Evolutionary conservation across 495 filamentous ascomycete genomes (phyloP), one percentile per base, ranked within the genome.

Genomic region (Geopyxis carbonaria): DNA sequence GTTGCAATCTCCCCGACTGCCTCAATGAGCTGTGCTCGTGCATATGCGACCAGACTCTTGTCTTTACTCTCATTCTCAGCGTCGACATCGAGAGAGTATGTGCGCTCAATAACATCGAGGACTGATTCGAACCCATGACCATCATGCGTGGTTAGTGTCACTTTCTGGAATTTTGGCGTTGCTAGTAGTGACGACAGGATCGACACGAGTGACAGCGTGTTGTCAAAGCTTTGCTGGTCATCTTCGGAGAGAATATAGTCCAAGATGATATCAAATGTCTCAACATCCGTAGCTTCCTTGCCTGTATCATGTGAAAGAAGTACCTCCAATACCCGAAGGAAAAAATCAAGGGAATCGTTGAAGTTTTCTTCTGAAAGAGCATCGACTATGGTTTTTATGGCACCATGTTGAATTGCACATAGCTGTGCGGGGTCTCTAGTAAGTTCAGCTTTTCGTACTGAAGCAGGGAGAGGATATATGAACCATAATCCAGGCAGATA

Each of bases 401-500:
- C 15, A 45, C 50, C 28, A 37, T 61, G 35, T 53, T 66, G 29
- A 66, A 50, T 16, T 48, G 64, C 66, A 28, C 68, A 62, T 20
- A 59, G 41, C 45, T 75, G 72, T 20, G 72, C 67, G 22, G 66
- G 63, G 44, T 69, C 71, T 55, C 45, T 53, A 21, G 55, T 45
- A 34, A 34, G 35, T 46, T 50, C 48, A 55, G 46, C 13, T 15
- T 23, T 38, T 11, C 20, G 2, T 29, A 27, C 6, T 16, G 1
- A n/a, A 18, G 22, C 10, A 4, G 19, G 15, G 14, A 4, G 5
- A 22, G 27, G 20, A 38, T n/a, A n/a, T n/a, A n/a, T 61, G 56
- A 60, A 85, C 80, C 73, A 55, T 71, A 81, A 48, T 84, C 80
- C 40, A 80, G 64, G 48, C 74, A 74, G 39, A 82, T 67, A 45